Conservation (phyloP, 441 rosid genomes). For the Isatis lusitanica region DNA sequence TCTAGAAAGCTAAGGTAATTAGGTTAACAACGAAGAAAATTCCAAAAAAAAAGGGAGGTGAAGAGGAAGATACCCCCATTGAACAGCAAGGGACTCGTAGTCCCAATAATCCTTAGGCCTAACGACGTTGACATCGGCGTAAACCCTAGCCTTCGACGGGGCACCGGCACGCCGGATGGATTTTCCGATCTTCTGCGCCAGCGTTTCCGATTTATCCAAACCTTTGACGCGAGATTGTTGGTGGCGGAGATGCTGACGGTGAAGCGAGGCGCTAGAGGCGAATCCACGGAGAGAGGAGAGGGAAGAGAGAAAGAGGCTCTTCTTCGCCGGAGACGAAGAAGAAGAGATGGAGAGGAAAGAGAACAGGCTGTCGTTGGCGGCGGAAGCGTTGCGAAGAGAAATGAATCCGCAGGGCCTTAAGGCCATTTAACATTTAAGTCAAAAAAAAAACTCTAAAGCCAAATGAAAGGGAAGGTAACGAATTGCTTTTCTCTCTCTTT, state of each 20-base stretch:
- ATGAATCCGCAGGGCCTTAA: conserved; percentile 58
- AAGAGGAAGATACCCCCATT: conserved; percentile 75
- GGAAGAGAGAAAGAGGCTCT: background rate
- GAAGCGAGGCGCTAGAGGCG: conserved; percentile 42
- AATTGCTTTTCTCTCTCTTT: background rate
- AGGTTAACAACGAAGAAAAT: background rate
- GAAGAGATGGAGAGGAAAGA: conserved; percentile 32
- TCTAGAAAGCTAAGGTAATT: background rate
- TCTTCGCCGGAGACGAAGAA: conserved; percentile 13
- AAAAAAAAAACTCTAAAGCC: background rate
- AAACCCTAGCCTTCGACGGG: conserved; percentile 95
- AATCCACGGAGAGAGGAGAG: conserved; percentile 36
- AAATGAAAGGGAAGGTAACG: conserved; percentile 25
- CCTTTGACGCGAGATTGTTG: conserved; percentile 30
- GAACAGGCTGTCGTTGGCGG: conserved; percentile 33
- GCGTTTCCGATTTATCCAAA: conserved; percentile 46
- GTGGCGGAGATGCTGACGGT: conserved; percentile 39
- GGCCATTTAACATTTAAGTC: conserved; percentile 59
- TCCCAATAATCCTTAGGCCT: conserved; percentile 97
- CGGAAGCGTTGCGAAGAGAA: conserved; percentile 34
- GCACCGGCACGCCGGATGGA: conserved; percentile 92
- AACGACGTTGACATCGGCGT: conserved; percentile 72
- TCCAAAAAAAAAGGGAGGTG: background rate
- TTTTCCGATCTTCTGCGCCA: conserved; percentile 97
- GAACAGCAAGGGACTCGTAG: conserved; percentile 89